A percentile compares a stretch with the other conserved stretches of the same genome.
Conservation (phyloP, 306 rosid species). For the Macrotyloma uniflorum region DNA sequence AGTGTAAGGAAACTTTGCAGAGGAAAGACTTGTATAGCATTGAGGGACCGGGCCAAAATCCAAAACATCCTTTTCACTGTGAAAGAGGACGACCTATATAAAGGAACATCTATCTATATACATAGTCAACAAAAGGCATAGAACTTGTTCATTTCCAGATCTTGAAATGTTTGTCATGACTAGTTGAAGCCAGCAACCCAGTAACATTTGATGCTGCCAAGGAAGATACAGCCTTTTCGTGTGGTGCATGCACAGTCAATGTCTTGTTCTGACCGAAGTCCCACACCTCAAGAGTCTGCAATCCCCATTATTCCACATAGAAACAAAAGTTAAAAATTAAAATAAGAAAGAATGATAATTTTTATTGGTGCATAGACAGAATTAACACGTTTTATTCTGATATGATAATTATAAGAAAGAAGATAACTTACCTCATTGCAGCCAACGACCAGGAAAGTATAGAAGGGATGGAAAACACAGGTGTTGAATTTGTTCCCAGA, state of each 20-base stretch:
- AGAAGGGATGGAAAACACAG: conserved; percentile 72
- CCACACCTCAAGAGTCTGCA: conserved; percentile 75
- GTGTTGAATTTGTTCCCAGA: conserved; percentile 54
- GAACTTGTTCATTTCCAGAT: conserved; percentile 52
- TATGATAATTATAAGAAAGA: not conserved
- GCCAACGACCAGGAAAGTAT: conserved; percentile 61
- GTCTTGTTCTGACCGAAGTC: conserved; percentile 61
- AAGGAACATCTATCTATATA: conserved; percentile 22
- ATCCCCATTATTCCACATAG: conserved; percentile 28
- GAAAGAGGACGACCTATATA: not conserved
- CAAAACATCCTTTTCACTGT: conserved; percentile 28
- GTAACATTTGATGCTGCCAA: conserved; percentile 61
- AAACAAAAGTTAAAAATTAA: conserved; percentile 11
- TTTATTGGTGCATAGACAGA: not conserved
- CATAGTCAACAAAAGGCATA: not conserved
- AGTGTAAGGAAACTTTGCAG: conserved; percentile 11
- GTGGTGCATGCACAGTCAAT: conserved; percentile 60
- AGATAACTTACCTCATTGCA: conserved; percentile 59
- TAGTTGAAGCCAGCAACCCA: conserved; percentile 75
- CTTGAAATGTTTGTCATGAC: conserved; percentile 71
- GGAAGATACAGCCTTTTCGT: conserved; percentile 62
- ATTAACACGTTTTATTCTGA: conserved; percentile 1
- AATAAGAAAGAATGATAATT: not conserved
- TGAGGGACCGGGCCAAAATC: conserved; percentile 30
- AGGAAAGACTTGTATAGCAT: conserved; percentile 28